These are phyloP conservation scores for Colletotrichum sp. DNA, from an alignment of 2,329 filamentous ascomycete genomes.

Conservation along the genomic window DNA sequence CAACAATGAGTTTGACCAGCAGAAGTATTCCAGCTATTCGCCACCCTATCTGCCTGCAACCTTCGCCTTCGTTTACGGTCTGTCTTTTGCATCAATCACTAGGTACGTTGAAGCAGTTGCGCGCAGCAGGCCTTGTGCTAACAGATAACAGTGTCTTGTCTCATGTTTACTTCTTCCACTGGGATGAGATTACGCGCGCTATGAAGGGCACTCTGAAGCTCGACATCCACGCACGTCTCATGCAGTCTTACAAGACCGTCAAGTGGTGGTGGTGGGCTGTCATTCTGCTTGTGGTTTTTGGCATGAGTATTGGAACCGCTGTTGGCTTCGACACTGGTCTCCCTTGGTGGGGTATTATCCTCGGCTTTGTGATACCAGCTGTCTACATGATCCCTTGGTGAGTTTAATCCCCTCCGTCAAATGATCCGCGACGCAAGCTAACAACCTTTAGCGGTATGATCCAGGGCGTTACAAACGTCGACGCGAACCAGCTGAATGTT, in stretches of 20 bases:
- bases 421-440: background rate
- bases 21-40: conserved; percentile 54
- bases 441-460: conserved; percentile 38
- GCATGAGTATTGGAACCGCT: conserved; percentile 35
- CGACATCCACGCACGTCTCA: conserved; percentile 55
- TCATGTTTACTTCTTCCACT: conserved; percentile 45
- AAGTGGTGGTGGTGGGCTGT: conserved; percentile 62
- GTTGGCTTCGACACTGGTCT: conserved; percentile 59
- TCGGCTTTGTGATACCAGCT: conserved; percentile 48
- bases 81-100: conserved; percentile 75
- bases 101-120: background rate
- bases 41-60: conserved; percentile 56
- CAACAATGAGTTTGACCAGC: conserved; percentile 48
- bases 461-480: conserved; percentile 44
- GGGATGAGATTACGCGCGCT: conserved; percentile 40
- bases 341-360: conserved; percentile 60
- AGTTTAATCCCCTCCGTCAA: background rate
- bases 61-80: conserved; percentile 51
- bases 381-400: conserved; percentile 51
- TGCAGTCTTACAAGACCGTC: conserved; percentile 61
- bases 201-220: conserved; percentile 14
- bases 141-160: conserved; percentile 42
- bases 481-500: conserved; percentile 45
- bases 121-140: conserved; percentile 31
- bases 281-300: conserved; percentile 48